Evolutionary conservation across 2,329 filamentous ascomycete species (phyloP).

Genomic region (Arthrobotrys sphaeroides): DNA sequence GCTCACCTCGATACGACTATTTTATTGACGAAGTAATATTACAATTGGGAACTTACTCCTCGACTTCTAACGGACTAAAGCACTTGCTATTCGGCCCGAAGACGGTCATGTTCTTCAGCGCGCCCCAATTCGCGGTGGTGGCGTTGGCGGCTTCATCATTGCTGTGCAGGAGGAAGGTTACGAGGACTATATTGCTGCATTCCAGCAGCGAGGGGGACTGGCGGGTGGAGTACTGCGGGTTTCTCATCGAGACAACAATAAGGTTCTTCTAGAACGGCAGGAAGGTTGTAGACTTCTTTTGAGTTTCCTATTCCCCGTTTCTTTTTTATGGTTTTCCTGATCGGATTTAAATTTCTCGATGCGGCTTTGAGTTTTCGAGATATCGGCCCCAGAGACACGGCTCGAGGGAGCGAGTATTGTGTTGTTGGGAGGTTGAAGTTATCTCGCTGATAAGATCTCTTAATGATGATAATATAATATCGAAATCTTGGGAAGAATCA

Average conservation of each 20-base stretch:
- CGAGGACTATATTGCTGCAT: slow-evolving; percentile 40
- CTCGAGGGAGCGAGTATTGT: background rate
- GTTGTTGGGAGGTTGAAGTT: background rate
- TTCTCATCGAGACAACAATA: slow-evolving; percentile 32
- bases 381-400: too few species aligned
- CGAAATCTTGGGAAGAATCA: background rate
- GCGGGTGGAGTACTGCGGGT: slow-evolving; percentile 12
- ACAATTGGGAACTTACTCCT: slow-evolving; percentile 53
- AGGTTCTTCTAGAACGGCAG: background rate
- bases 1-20: background rate
- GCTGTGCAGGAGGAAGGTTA: slow-evolving; percentile 41
- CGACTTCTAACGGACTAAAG: slow-evolving; percentile 49
- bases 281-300: background rate
- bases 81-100: slow-evolving; percentile 50
- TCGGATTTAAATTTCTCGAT: background rate
- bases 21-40: too few species aligned
- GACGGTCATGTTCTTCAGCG: slow-evolving; percentile 47
- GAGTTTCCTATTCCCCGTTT: background rate
- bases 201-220: slow-evolving; percentile 31
- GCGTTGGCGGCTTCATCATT: slow-evolving; percentile 30
- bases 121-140: slow-evolving; percentile 41
- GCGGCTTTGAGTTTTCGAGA: background rate
- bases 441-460: background rate
- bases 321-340: background rate
- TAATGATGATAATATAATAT: background rate